Evolutionary conservation across 176 grass and related monocot species (phyloP).

Genomic region (Carex myosuroides): DNA sequence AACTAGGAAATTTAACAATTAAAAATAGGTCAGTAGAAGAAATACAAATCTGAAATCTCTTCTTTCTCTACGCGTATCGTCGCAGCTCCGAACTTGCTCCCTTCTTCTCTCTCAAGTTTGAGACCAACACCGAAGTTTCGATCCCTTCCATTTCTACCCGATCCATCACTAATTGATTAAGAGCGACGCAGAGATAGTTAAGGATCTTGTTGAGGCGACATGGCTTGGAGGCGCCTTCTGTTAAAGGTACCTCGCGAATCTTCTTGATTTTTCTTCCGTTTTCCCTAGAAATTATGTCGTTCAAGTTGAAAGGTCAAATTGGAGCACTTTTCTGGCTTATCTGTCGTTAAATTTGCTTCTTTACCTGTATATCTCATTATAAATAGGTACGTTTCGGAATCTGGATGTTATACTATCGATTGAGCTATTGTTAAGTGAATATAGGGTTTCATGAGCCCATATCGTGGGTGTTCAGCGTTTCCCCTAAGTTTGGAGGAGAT

Average conservation of each 20-base stretch:
- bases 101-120: neutral
- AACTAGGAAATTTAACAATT: neutral
- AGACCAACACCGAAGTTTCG: neutral
- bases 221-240: slow-evolving; percentile 29
- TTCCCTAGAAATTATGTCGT: neutral
- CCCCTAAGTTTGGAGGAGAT: neutral
- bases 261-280: neutral
- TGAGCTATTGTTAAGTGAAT: neutral
- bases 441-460: slow-evolving; percentile 1
- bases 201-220: slow-evolving; percentile 2
- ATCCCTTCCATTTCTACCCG: neutral
- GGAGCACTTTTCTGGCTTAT: neutral
- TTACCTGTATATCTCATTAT: neutral
- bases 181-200: neutral
- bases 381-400: neutral
- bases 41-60: slow-evolving; percentile 1
- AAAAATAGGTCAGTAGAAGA: neutral
- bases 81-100: neutral
- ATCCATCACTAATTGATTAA: slow-evolving; percentile 9
- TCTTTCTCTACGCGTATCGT: neutral
- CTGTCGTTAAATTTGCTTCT: neutral
- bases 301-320: neutral
- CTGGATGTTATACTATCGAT: neutral
- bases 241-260: slow-evolving; percentile 13
- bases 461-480: neutral